Base-by-base conservation (phyloP, 768 basidiomycete genomes). In the Boletellus ananiceps region DNA sequence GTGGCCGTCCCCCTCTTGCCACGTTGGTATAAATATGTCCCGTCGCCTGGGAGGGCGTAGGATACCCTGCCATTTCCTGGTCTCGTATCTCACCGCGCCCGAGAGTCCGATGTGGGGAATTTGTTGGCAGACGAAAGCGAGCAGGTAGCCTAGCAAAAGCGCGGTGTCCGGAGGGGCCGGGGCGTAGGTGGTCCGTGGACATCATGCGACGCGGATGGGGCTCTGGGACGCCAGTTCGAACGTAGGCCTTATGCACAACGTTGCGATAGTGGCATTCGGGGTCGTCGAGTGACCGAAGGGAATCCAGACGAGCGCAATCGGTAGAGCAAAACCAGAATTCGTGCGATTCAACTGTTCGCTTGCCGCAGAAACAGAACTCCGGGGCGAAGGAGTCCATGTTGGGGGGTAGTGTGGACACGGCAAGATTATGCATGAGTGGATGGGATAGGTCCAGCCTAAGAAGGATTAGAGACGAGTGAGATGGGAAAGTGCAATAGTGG, bases 251-350 rank as follows among this genome's bases (percentile, higher is more conserved):
- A 9, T 49, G 58, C 14, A 62, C 47, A 23, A 52, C 50, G 0
- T 53, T 44, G 32, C 65, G 67, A 42, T 67, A 67, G 25, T 67
- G 67, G 35, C 53, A 58, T 16, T 61, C 35, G 5, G 51, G 44
- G 13, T 46, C 47, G 2, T 41, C 56, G 19, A 69, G 61, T 3
- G 65, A 58, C 21, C 57, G 56, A 15, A 67, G 54, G 21, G 67
- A 44, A 21, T 69, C 67, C 14, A 15, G 33, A 18, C 58, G 65
- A 8, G 66, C 67, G 11, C 67, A 69, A 0, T 47, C 2, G 2
- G 49, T 50, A 16, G 67, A 67, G 34, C 66, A 67, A 40, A 54
- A 69, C 51, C 52, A 66, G 38, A 59, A 63, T 0, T 69, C 65
- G 33, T 67, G 66, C 11, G 45, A 55, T 43, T 57, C 46, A 0